Evolutionary conservation across 768 basidiomycete species (phyloP), one percentile per base, ranked within the genome.

Genomic region (Termitomyces sp.): DNA sequence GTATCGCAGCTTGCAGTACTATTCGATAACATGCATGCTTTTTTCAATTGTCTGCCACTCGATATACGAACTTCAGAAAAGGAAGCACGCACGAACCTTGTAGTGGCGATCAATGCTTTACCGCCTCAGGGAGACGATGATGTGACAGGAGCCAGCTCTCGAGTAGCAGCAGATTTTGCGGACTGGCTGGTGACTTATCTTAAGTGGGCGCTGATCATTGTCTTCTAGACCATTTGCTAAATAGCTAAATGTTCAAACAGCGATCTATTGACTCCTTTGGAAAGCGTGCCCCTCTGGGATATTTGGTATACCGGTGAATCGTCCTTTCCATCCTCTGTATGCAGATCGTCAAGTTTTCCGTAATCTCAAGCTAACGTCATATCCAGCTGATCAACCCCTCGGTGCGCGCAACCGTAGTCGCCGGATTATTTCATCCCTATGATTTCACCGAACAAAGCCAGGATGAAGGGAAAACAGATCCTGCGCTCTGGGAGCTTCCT

Each of bases 221-320:
- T 32, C 50, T 54, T 36, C 10, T 50, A 1, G 33, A 49, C 16
- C 16, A 56, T 35, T 33, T 35, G 3, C 40, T 46, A 11, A 52
- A n/a, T n/a, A n/a, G n/a, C n/a, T n/a, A n/a, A n/a, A 53, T 38
- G 3, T 33, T 30, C 24, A 5, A 59, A 16, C 61, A 87, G 85
- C 52, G 67, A 68, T 7, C 68, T 74, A 14, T 60, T 82, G 10
- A 60, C 71, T 14, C 74, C 79, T 3, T 72, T 84, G 0, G 86
- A 87, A 55, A 76, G 79, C 5, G 58, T 69, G 2, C 68, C 71
- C 14, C 69, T 92, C 30, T 90, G 86, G 83, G 84, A 87, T 55
- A 69, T 90, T 9, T 92, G 88, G 88, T 89, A 85, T 57, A 90
- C 85, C 0, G 86, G 87, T 5, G 66, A 71, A 6, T 75, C 81